Conservation (phyloP, 306 rosid species). For the Corylus avellana region DNA sequence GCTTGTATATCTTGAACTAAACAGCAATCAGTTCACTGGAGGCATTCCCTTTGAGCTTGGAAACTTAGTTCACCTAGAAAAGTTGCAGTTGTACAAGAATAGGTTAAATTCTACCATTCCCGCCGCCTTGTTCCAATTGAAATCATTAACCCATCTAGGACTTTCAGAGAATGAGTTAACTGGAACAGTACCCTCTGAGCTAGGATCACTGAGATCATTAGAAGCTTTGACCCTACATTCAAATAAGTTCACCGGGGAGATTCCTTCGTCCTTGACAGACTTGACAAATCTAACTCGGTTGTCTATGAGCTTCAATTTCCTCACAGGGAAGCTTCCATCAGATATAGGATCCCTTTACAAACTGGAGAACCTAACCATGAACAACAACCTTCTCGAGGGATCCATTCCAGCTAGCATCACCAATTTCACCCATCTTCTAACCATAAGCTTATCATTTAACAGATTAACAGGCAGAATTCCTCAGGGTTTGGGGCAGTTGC, state of each 20-base stretch:
- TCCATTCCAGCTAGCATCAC: conserved; percentile 68
- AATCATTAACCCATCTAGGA: conserved; percentile 57
- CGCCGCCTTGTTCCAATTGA: conserved; percentile 53
- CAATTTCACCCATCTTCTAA: conserved; percentile 58
- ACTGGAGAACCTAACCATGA: conserved; percentile 54
- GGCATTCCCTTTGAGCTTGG: conserved; percentile 74
- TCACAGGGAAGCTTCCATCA: conserved; percentile 77
- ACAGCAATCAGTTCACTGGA: conserved; percentile 51
- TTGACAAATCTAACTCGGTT: conserved; percentile 64
- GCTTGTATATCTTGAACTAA: conserved; percentile 54
- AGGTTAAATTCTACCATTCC: conserved; percentile 68
- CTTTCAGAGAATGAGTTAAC: conserved; percentile 62
- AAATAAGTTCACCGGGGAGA: conserved; percentile 60
- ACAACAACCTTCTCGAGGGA: conserved; percentile 46
- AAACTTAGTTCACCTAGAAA: conserved; percentile 50
- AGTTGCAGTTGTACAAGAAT: conserved; percentile 48
- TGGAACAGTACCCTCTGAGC: conserved; percentile 63
- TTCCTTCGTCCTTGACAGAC: conserved; percentile 68
- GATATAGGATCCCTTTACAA: conserved; percentile 64
- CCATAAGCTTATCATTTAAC: conserved; percentile 48
- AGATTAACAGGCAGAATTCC: conserved; percentile 67
- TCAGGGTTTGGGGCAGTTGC: conserved; percentile 54
- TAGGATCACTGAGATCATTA: conserved; percentile 66
- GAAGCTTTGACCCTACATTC: conserved; percentile 58
- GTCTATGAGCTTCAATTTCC: conserved; percentile 59